These are phyloP conservation scores for Globisporangium iwayamae DNA, from an alignment of 352 stramenopile species.

Conservation along the genomic window DNA sequence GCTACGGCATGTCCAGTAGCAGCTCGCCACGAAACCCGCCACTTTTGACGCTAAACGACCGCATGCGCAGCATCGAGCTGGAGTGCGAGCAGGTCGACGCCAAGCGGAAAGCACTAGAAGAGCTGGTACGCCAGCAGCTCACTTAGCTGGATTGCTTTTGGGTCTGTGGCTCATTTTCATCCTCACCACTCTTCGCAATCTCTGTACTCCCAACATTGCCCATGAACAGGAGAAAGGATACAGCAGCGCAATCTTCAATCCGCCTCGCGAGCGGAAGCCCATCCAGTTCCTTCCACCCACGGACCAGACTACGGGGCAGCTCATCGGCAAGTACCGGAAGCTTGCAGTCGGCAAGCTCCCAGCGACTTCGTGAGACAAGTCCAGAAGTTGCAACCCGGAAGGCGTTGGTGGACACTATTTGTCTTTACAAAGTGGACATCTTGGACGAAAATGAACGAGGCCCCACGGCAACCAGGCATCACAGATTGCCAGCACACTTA, in stretches of 20 bases:
- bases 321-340: constrained; percentile 83
- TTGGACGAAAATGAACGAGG: background rate
- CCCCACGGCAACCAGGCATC: background rate
- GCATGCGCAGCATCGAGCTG: constrained; percentile 11
- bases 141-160: background rate
- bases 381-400: background rate
- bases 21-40: background rate
- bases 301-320: constrained; percentile 58
- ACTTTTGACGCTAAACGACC: constrained; percentile 2
- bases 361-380: constrained; percentile 1
- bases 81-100: constrained; percentile 13
- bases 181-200: background rate
- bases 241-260: constrained; percentile 51
- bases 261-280: constrained; percentile 39
- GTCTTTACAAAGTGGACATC: background rate
- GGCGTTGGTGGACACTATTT: background rate
- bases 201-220: no score
- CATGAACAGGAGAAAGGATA: constrained; percentile 39
- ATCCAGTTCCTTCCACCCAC: constrained; percentile 47
- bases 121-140: background rate
- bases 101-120: constrained; percentile 5
- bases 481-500: no score
- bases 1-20: background rate
- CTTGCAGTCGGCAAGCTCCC: constrained; percentile 69
- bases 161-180: background rate